A percentile compares a stretch with the other conserved stretches of the same genome.
These are phyloP conservation scores for Cladosporium sp. DNA, from an alignment of 2,329 filamentous ascomycete genomes.

Conservation along the genomic window DNA sequence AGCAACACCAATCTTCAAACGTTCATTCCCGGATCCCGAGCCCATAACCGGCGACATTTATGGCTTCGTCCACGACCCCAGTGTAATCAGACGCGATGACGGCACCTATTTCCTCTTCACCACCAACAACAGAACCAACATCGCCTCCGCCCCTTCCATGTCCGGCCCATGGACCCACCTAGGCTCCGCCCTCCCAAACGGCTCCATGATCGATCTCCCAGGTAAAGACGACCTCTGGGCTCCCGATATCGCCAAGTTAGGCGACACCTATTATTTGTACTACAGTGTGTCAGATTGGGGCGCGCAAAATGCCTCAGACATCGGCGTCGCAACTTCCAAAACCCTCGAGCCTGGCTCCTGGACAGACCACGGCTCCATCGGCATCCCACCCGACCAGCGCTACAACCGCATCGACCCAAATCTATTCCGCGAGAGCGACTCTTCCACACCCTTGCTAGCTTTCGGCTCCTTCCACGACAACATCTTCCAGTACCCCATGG, in stretches of 20 bases:
- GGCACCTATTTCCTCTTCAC: constrained; percentile 54
- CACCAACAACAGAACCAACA: constrained; percentile 53
- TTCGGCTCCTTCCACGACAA: constrained; percentile 71
- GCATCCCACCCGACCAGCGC: constrained; percentile 45
- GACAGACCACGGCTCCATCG: constrained; percentile 64
- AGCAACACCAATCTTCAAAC: constrained; percentile 17
- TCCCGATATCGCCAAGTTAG: constrained; percentile 62
- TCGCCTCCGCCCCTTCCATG: constrained; percentile 50
- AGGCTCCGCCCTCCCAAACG: constrained; percentile 49
- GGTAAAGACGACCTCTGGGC: constrained; percentile 59
- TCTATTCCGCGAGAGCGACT: constrained; percentile 43
- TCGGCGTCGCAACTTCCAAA: constrained; percentile 58
- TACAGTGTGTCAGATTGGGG: constrained; percentile 65
- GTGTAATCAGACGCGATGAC: constrained; percentile 41
- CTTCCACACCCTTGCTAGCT: constrained; percentile 44
- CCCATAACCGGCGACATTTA: constrained; percentile 10
- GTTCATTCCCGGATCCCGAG: constrained; percentile 5
- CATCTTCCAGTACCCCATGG: constrained; percentile 62
- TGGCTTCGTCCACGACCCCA: constrained; percentile 48
- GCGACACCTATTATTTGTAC: constrained; percentile 62
- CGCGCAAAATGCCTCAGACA: constrained; percentile 59
- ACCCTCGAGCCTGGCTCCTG: constrained; percentile 57
- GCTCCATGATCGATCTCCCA: constrained; percentile 50
- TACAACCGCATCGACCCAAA: constrained; percentile 56
- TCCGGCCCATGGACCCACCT: constrained; percentile 53